Evolutionary conservation across 78 protist genomes (phyloP).

Genomic region (slime mould (Dictyostelium discoideum)): dicty_2.7 NC_007089.4:2129001-2129500

Average conservation of each 20-base stretch:
- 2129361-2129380: neutral
- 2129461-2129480: neutral
- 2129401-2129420: neutral
- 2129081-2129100: neutral
- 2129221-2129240: neutral
- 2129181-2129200: neutral
- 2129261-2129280: neutral
- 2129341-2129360: neutral
- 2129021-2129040: neutral
- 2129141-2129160: neutral
- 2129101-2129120: neutral
- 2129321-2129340: neutral
- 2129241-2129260: neutral
- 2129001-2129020: constrained; percentile 2
- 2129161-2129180: neutral
- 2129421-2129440: neutral
- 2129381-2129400: neutral
- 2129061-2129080: neutral
- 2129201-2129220: neutral
- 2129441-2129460: neutral
- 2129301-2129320: neutral
- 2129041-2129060: neutral
- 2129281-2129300: neutral
- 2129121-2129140: neutral
- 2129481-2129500: neutral